Conservation (phyloP, 2,329 filamentous ascomycete genomes). For the Lachnellula occidentalis region DNA sequence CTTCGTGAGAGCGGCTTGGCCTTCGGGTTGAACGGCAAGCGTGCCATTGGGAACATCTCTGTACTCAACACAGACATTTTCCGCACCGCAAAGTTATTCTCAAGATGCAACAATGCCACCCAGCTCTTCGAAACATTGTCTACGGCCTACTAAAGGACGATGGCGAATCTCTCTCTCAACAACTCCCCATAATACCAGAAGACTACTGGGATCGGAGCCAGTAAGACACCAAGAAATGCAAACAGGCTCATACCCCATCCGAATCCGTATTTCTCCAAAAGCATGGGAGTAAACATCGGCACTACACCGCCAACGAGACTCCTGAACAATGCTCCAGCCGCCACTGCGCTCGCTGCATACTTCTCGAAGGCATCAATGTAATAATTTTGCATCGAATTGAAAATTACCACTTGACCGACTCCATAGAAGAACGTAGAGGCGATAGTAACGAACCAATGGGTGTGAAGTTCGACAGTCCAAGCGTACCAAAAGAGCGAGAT, state of each 20-base stretch:
- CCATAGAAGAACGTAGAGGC: constrained; percentile 44
- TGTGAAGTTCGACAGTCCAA: constrained; percentile 48
- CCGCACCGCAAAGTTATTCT: no score
- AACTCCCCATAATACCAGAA: constrained; percentile 43
- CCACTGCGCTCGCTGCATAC: constrained; percentile 45
- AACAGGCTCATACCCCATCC: constrained; percentile 47
- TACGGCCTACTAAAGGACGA: constrained; percentile 26
- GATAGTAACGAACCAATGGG: constrained; percentile 53
- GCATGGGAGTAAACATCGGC: constrained; percentile 38
- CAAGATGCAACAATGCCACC: no score
- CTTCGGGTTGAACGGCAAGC: no score
- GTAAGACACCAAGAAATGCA: constrained; percentile 38
- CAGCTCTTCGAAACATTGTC: no score
- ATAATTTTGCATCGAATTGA: constrained; percentile 50
- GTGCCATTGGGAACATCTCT: no score
- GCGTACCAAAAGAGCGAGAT: constrained; percentile 54
- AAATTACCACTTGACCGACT: constrained; percentile 46
- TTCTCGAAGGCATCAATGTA: constrained; percentile 48
- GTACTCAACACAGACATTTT: no score
- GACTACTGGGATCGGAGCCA: constrained; percentile 44
- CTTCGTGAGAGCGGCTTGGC: no score
- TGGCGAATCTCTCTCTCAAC: constrained; percentile 40
- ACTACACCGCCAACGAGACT: constrained; percentile 42
- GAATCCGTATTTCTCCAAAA: constrained; percentile 41
- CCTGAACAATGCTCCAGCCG: constrained; percentile 43